Base-by-base conservation (phyloP, 768 basidiomycete genomes). In the Lentinula sp. region DNA sequence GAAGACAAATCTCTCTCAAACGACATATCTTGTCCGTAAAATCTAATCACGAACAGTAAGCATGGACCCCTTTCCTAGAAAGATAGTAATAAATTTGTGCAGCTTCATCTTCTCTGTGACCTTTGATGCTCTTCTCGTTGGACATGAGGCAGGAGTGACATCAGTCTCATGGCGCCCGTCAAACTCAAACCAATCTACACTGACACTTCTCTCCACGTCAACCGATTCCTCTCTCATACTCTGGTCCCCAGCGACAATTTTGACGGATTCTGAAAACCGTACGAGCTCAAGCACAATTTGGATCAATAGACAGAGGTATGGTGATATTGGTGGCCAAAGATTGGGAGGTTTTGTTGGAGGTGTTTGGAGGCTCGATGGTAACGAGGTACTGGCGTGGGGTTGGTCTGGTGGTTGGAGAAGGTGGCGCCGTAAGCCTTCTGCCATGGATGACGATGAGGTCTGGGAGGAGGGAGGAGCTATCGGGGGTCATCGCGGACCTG, bases 391-490 rank as follows among this genome's bases (percentile, higher is more conserved):
- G 16, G 91, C 90, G 2, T 91, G 88, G 84, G 95, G 95, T 0
- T 99, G 97, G 97, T 86, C 86, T 53, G 97, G 97, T 36, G 90
- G 93, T 0, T 95, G 93, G 89, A 81, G 96, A 66, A 81, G 93
- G 36, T 99, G 97, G 96, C 73, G 76, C 10, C 82, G 82, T 62
- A 64, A 63, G 2, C 51, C 37, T 12, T 20, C 57, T 32, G 43
- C 61, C 41, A 41, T 16, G 18, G 37, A 62, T 7, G 66, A 65
- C 63, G 63, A 67, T 4, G 81, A 85, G 63, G 69, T 71, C 2
- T 98, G 97, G 97, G 74, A 68, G 42, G 91, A 96, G 68, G 70
- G 80, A 2, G 81, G 84, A n/a, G 94, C 93, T 0, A 77, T 94
- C 52, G 84, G 82, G n/a, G 97, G 96, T 0, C 97, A 98, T 70